Evolutionary conservation across 2,329 filamentous ascomycete species (phyloP).

Genomic region (Phoma sp.): DNA sequence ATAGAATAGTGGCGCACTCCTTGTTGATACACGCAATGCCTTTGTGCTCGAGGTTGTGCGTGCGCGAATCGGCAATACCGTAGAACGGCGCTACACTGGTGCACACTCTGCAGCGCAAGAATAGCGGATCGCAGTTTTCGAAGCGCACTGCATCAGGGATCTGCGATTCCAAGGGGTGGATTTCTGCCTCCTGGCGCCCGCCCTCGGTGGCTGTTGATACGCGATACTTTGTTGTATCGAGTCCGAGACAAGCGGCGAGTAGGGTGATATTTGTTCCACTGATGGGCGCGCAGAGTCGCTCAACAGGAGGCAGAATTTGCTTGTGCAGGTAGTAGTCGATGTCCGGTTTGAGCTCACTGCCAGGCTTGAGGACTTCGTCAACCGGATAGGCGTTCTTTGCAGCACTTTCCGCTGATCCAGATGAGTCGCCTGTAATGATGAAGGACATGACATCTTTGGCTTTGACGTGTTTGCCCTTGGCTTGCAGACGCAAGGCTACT

Average conservation of each 20-base stretch:
- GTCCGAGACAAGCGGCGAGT: conserved; percentile 89
- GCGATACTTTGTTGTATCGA: conserved; percentile 87
- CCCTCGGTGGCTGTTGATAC: conserved; percentile 66
- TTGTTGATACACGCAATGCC: conserved; percentile 73
- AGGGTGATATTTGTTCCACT: conserved; percentile 87
- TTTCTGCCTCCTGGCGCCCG: conserved; percentile 52
- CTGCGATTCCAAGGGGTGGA: conserved; percentile 91
- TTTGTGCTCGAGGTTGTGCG: conserved; percentile 65
- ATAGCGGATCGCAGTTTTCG: conserved; percentile 76
- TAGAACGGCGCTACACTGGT: conserved; percentile 75
- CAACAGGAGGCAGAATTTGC: conserved; percentile 96
- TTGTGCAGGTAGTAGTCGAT: conserved; percentile 99
- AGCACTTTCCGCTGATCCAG: conserved; percentile 69
- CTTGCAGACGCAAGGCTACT: conserved; percentile 86
- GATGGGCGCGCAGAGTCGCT: conserved; percentile 96
- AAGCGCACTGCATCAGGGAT: conserved; percentile 92
- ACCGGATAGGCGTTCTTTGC: conserved; percentile 90
- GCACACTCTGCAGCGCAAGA: conserved; percentile 82
- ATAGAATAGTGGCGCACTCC: conserved; percentile 68
- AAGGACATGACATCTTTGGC: conserved; percentile 97
- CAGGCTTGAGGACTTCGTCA: conserved; percentile 80
- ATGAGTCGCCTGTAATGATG: conserved; percentile 76
- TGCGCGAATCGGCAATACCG: conserved; percentile 62
- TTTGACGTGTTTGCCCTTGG: conserved; percentile 84
- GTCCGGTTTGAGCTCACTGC: conserved; percentile 79